phyloP scores from a whole-genome alignment of 495 filamentous ascomycete genomes.

The Aspergillus panamensis region DNA sequence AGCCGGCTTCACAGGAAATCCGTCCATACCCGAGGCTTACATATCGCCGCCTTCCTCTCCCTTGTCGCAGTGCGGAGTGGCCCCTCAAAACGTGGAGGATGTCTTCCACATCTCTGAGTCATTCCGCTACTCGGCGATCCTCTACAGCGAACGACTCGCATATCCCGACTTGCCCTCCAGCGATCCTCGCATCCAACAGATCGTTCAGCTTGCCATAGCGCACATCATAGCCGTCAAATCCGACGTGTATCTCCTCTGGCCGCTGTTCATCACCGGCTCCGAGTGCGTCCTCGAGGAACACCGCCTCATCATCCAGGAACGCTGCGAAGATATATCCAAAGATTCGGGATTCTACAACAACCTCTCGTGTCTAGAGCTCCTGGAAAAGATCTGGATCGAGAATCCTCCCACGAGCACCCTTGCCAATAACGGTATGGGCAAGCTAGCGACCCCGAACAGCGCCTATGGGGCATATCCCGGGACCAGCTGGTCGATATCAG shows the following conservation, averaged over 20 bases:
- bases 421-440: constrained; percentile 13
- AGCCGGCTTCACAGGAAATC: constrained; percentile 25
- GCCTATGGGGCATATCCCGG: constrained; percentile 8
- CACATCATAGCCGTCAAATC: constrained; percentile 75
- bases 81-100: constrained; percentile 45
- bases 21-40: constrained; percentile 19
- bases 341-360: constrained; percentile 93
- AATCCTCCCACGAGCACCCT: constrained; percentile 31
- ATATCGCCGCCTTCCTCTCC: constrained; percentile 32
- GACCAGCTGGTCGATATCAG: constrained; percentile 18
- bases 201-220: constrained; percentile 75
- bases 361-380: constrained; percentile 74
- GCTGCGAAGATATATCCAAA: constrained; percentile 80
- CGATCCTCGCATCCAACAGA: constrained; percentile 76
- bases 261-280: constrained; percentile 84
- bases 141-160: constrained; percentile 88
- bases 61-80: constrained; percentile 27
- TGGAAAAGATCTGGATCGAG: constrained; percentile 79
- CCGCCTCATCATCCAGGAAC: constrained; percentile 68
- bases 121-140: constrained; percentile 82
- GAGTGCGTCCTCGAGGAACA: constrained; percentile 85
- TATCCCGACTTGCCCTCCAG: constrained; percentile 70
- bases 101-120: constrained; percentile 73
- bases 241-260: constrained; percentile 92
- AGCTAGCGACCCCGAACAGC: not conserved